Conservation (phyloP, 352 stramenopile species). For the Pythium sp. region DNA sequence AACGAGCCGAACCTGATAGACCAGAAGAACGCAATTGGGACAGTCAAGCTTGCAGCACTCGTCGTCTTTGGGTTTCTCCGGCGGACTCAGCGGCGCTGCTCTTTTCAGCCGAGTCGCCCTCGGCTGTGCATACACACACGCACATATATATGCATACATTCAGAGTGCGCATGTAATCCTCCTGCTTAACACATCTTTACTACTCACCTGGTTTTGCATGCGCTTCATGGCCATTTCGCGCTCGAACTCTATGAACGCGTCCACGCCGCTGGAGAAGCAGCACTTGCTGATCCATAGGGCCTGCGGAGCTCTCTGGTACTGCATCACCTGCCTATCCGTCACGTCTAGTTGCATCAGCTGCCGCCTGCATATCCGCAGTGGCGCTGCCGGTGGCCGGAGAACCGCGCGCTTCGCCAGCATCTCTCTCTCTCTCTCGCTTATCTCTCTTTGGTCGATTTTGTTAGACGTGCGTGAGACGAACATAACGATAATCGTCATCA, state of each 20-base stretch:
- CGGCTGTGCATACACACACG: constrained; percentile 16
- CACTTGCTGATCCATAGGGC: not conserved
- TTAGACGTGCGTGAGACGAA: not conserved
- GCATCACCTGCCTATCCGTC: not conserved
- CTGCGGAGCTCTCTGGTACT: not conserved
- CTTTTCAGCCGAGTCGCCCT: constrained; percentile 15
- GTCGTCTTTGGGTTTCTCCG: constrained; percentile 66
- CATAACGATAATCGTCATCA: not conserved
- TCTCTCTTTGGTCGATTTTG: constrained; percentile 1
- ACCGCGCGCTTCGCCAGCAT: constrained; percentile 1
- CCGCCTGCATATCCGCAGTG: not conserved
- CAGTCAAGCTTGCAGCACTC: constrained; percentile 85
- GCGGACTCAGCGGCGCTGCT: constrained; percentile 40
- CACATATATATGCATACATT: not conserved
- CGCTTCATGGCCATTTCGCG: constrained; percentile 76
- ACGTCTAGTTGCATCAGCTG: not conserved
- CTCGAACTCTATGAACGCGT: constrained; percentile 87
- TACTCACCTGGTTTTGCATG: constrained; percentile 30
- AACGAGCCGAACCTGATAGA: constrained; percentile 60
- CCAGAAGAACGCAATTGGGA: constrained; percentile 82
- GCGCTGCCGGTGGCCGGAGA: not conserved
- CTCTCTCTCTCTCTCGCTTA: not conserved
- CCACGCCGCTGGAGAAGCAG: constrained; percentile 40
- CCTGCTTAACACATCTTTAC: constrained; percentile 2
- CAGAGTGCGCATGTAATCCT: not conserved